These are phyloP conservation scores for Microdochium paspali DNA, from an alignment of 2,329 filamentous ascomycete genomes.

Conservation along the genomic window DNA sequence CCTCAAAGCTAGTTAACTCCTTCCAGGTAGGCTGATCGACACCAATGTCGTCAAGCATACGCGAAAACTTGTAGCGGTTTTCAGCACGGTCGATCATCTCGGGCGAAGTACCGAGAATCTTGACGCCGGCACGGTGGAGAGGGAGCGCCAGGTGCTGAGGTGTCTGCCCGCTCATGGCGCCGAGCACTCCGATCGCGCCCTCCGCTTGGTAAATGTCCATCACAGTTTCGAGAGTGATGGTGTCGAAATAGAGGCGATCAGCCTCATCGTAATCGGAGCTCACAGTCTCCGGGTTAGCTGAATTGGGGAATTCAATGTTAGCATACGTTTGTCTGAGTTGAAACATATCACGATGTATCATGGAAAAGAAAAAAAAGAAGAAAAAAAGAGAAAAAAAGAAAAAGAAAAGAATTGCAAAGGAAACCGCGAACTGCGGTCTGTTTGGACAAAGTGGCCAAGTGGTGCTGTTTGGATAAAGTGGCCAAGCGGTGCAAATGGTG, in stretches of 20 bases:
- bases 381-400: too few relatives aligned
- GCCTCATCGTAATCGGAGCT: constrained; percentile 97
- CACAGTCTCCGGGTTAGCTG: too few relatives aligned
- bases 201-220: constrained; percentile 92
- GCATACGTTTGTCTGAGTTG: too few relatives aligned
- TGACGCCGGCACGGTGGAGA: constrained; percentile 79
- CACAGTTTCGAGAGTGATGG: constrained; percentile 82
- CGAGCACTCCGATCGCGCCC: constrained; percentile 71
- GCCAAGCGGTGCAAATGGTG: too few relatives aligned
- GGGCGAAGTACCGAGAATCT: constrained; percentile 88
- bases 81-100: constrained; percentile 99
- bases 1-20: constrained; percentile 88
- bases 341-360: too few relatives aligned
- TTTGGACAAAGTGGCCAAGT: neutral
- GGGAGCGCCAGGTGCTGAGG: constrained; percentile 96
- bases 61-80: constrained; percentile 97
- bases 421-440: constrained; percentile 1
- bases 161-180: constrained; percentile 94
- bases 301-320: too few relatives aligned
- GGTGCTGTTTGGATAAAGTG: too few relatives aligned
- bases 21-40: constrained; percentile 99
- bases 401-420: neutral
- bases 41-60: constrained; percentile 88
- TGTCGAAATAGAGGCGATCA: constrained; percentile 92
- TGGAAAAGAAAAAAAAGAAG: too few relatives aligned